Conservation (phyloP, 2,329 filamentous ascomycete species). For the Cadophora malorum region DNA sequence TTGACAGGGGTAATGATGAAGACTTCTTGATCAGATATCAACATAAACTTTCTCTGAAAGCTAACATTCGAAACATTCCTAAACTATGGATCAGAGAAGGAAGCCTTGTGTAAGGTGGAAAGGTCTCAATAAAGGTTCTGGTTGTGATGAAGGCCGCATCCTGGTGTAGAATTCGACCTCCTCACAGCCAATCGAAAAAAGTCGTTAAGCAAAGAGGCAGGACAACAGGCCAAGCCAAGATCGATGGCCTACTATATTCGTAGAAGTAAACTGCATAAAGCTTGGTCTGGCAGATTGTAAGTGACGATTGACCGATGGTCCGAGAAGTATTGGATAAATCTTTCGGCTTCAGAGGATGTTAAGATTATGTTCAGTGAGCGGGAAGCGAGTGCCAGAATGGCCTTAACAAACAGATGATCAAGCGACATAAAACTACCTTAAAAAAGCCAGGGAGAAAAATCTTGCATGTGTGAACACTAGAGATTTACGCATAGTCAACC, state of each 20-base stretch:
- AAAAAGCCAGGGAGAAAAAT: too few species aligned
- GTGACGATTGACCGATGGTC: not conserved
- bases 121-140: not conserved
- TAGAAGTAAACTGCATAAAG: not conserved
- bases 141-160: not conserved
- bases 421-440: too few species aligned
- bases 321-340: not conserved
- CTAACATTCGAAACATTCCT: not conserved
- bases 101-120: conserved; percentile 10
- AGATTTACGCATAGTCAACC: too few species aligned
- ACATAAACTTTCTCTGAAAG: too few species aligned
- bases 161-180: not conserved
- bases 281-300: not conserved
- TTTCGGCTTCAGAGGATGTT: not conserved
- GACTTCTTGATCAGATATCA: not conserved
- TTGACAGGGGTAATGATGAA: conserved; percentile 4
- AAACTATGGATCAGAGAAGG: not conserved
- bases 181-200: not conserved
- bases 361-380: not conserved
- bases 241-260: not conserved
- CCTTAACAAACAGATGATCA: too few species aligned
- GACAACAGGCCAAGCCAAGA: conserved; percentile 1
- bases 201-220: not conserved
- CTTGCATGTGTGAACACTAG: too few species aligned
- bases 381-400: too few species aligned